A percentile compares a stretch with the other conserved stretches of the same genome.
These are phyloP conservation scores for Linnemannia exigua DNA, from an alignment of 192 early-diverging fungal genomes.

Conservation along the genomic window DNA sequence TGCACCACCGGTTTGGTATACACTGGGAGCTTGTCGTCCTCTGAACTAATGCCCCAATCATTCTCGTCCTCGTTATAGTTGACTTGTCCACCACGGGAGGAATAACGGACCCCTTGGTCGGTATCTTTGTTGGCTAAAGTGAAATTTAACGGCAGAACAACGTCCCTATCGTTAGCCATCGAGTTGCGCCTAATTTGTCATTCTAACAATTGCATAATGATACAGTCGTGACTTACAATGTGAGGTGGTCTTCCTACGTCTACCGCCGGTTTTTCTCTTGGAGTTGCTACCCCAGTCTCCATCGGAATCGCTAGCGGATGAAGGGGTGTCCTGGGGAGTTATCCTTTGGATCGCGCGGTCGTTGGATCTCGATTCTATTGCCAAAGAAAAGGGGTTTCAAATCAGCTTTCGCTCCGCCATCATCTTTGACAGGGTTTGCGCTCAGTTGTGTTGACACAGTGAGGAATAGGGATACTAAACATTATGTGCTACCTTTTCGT, in stretches of 20 bases:
- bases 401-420: background rate
- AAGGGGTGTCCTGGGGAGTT: conserved; percentile 41
- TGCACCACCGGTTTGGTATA: conserved; percentile 33
- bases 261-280: conserved; percentile 29
- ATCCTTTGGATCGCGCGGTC: conserved; percentile 27
- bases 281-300: conserved; percentile 45
- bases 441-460: background rate
- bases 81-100: conserved; percentile 50
- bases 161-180: background rate
- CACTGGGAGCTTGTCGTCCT: conserved; percentile 52
- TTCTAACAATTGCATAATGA: too few relatives aligned
- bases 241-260: conserved; percentile 20
- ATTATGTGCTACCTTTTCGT: conserved; percentile 20
- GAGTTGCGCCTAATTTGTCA: background rate
- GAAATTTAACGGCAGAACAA: background rate
- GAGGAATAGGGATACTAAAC: background rate
- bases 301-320: conserved; percentile 48
- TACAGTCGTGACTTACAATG: background rate
- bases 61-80: conserved; percentile 59
- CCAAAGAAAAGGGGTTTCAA: background rate
- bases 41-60: conserved; percentile 54
- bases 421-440: background rate
- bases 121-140: conserved; percentile 33
- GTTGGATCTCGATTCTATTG: conserved; percentile 26
- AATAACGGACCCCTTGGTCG: conserved; percentile 45